These are phyloP conservation scores for Nothophytophthora sp. DNA, from an alignment of 352 stramenopile species.

Conservation along the genomic window DNA sequence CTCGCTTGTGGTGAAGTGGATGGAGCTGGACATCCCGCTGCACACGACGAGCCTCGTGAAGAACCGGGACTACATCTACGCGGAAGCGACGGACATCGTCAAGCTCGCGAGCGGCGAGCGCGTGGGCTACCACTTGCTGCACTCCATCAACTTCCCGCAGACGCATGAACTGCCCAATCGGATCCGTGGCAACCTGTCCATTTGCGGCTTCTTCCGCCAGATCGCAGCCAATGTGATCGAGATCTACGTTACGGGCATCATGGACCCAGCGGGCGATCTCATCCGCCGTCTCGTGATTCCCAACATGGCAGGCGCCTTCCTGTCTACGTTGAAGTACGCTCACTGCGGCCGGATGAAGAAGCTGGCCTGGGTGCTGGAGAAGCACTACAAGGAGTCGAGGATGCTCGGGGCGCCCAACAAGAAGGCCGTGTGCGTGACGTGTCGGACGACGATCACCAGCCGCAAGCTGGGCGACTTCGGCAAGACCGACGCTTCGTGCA, in stretches of 20 bases:
- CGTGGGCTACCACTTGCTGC: conserved; percentile 43
- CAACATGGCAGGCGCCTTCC: conserved; percentile 18
- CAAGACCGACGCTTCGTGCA: conserved; percentile 29
- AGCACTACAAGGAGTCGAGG: conserved; percentile 22
- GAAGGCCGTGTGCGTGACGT: conserved; percentile 23
- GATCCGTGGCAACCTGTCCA: conserved; percentile 23
- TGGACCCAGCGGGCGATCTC: conserved; percentile 29
- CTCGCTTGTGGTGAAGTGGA: conserved; percentile 34
- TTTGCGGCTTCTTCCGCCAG: conserved; percentile 31
- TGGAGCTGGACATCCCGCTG: conserved; percentile 29
- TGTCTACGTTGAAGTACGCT: conserved; percentile 19
- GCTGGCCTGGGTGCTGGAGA: conserved; percentile 35
- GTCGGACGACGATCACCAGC: conserved; percentile 11
- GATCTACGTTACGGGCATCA: conserved; percentile 30
- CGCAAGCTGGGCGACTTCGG: conserved; percentile 24
- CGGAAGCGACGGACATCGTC: conserved; percentile 46
- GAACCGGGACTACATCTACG: conserved; percentile 47
- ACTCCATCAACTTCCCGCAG: conserved; percentile 30
- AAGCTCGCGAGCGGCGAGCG: conserved; percentile 27
- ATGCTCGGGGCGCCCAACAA: conserved; percentile 15
- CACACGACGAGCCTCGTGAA: conserved; percentile 31
- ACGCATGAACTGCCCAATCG: conserved; percentile 15
- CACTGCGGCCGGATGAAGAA: conserved; percentile 44
- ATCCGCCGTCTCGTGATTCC: conserved; percentile 19
- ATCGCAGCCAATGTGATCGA: conserved; percentile 5